Evolutionary conservation across 2,329 filamentous ascomycete species (phyloP).

Genomic region (Cladosporium sp.): DNA sequence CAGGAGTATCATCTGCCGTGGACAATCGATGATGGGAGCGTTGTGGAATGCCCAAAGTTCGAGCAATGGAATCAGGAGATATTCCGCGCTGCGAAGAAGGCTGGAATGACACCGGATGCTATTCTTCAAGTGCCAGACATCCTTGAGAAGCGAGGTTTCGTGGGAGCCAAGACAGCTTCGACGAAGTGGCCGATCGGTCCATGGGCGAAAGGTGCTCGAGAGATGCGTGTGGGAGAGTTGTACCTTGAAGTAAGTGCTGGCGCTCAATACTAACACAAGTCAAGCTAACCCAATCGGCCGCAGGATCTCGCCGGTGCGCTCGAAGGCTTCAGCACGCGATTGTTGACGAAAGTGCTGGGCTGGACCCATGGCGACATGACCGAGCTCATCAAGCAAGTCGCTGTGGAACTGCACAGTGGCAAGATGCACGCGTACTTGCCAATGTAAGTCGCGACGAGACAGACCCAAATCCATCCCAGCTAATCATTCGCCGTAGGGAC

Average conservation of each 20-base stretch:
- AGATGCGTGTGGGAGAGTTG: constrained; percentile 22
- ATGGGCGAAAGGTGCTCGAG: constrained; percentile 19
- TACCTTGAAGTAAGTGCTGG: not conserved
- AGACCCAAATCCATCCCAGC: not conserved
- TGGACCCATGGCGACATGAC: constrained; percentile 21
- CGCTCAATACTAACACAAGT: not conserved
- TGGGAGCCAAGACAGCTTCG: not conserved
- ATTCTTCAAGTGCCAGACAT: constrained; percentile 10
- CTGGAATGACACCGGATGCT: constrained; percentile 12
- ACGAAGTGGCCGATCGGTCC: constrained; percentile 20
- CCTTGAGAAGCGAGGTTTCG: constrained; percentile 13
- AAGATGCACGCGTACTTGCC: constrained; percentile 23
- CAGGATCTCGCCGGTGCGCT: constrained; percentile 19
- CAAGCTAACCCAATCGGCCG: not conserved
- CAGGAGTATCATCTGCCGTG: constrained; percentile 22
- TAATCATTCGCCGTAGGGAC: not conserved
- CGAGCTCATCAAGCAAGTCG: constrained; percentile 11
- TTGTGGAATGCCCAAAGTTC: constrained; percentile 14
- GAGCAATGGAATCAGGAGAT: constrained; percentile 10
- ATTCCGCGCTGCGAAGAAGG: constrained; percentile 5
- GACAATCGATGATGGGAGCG: constrained; percentile 21
- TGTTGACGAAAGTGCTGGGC: constrained; percentile 24
- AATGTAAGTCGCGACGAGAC: constrained; percentile 17
- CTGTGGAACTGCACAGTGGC: constrained; percentile 19
- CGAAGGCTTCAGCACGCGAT: constrained; percentile 22